Evolutionary conservation across 2,329 filamentous ascomycete genomes (phyloP), one percentile per base, ranked within the genome.

Genomic region (Meredithiella fracta): DNA sequence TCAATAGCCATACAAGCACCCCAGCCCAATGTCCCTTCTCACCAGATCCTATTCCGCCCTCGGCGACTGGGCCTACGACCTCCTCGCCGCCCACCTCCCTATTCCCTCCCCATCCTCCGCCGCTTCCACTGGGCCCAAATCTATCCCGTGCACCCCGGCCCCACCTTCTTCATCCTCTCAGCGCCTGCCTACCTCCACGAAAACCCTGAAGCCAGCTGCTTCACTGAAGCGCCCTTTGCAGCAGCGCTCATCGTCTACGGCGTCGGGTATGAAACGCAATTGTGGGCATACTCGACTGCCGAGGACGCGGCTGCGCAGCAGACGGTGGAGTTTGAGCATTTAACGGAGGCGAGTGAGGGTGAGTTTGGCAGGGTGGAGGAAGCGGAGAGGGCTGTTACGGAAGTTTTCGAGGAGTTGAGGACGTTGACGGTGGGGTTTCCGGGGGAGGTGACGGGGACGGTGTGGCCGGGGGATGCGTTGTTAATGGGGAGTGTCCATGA

Each of bases 211-310:
- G n/a, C 34, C 4, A 47, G 29, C 50, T 3, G 31, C 15, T 29
- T 38, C 50, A 38, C 50, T 8, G 34, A 37, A 22, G 34, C 23
- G 15, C 54, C 20, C 11, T 80, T 84, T 63, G 72, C 74, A 0
- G 76, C 75, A 0, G 78, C 76, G 0, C 84, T 80, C 62, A 63
- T 83, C 4, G 82, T 86, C 64, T 70, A 81, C 20, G 74, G 74
- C 3, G 72, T 71, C 55, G 72, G 73, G 0, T 79, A 78, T 0
- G 81, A 84, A 63, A 85, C 83, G 0, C 76, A 85, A 59, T 68
- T 79, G 29, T 85, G 78, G 75, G 62, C 85, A 1, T 85, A 81
- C 64, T 73, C 71, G 1, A 74, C 73, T 0, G 62, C 77, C 2
- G 75, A 80, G 58, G 65, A 68, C 56, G 54, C 59, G 1, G 40